phyloP scores from a whole-genome alignment of 192 early-diverging fungal species.

The Hyaloraphidium curvatum region DNA sequence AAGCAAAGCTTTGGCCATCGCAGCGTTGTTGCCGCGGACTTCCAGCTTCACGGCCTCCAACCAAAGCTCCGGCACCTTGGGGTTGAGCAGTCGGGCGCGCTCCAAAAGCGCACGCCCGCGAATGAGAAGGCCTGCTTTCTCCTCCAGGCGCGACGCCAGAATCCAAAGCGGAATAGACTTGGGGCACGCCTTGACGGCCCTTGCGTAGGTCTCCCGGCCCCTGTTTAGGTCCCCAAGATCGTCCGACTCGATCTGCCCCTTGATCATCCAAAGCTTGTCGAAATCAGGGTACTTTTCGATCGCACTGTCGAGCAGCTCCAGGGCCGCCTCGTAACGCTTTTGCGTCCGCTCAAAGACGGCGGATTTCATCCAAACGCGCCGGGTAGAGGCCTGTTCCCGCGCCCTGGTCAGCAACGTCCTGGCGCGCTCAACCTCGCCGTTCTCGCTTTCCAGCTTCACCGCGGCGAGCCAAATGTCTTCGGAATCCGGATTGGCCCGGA shows the following conservation, averaged over 20 bases:
- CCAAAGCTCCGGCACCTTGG: constrained; percentile 68
- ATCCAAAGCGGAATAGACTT: constrained; percentile 66
- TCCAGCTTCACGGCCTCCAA: constrained; percentile 63
- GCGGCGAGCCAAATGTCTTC: constrained; percentile 92
- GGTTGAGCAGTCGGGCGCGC: constrained; percentile 62
- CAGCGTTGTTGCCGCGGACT: constrained; percentile 40
- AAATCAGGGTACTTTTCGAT: constrained; percentile 48
- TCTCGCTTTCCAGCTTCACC: constrained; percentile 89
- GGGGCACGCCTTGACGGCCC: constrained; percentile 55
- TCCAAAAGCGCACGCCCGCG: constrained; percentile 73
- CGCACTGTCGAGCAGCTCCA: constrained; percentile 43
- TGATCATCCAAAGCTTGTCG: constrained; percentile 89
- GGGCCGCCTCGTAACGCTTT: constrained; percentile 33
- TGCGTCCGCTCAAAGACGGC: constrained; percentile 51
- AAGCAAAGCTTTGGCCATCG: constrained; percentile 51
- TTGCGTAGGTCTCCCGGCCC: constrained; percentile 52
- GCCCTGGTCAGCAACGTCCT: constrained; percentile 54
- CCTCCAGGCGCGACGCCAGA: constrained; percentile 58
- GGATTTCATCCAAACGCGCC: constrained; percentile 89
- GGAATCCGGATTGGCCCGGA: constrained; percentile 72
- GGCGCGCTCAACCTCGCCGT: constrained; percentile 54
- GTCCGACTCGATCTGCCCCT: constrained; percentile 48
- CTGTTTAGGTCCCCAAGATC: constrained; percentile 32
- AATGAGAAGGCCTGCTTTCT: constrained; percentile 33
- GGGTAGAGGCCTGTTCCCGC: constrained; percentile 49